Evolutionary conservation across 768 basidiomycete genomes (phyloP).

Genomic region (Xerocomellus amylosporus): DNA sequence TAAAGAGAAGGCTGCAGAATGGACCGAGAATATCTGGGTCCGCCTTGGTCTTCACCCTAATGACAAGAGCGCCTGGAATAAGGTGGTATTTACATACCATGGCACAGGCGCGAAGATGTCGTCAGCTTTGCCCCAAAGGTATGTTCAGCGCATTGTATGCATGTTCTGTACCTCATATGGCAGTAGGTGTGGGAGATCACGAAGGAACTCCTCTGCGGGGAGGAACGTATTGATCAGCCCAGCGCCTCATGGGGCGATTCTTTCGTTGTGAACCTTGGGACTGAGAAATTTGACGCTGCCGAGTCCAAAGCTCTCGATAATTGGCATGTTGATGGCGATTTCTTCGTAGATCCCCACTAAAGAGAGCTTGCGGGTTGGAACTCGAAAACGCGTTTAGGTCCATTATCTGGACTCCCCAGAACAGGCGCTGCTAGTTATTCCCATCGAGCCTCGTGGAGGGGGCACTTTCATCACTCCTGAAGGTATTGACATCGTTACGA

Average conservation of each 20-base stretch:
- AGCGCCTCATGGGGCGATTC: neutral
- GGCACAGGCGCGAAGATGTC: slow-evolving; percentile 40
- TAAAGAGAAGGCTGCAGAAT: slow-evolving; percentile 44
- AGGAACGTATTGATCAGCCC: neutral
- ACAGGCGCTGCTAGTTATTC: neutral
- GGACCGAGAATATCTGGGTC: slow-evolving; percentile 50
- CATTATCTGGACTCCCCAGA: neutral
- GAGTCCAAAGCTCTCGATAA: neutral
- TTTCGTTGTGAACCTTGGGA: neutral
- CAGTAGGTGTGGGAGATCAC: neutral
- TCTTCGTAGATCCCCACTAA: neutral
- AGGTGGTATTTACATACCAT: slow-evolving; percentile 55
- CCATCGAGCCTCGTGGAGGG: neutral
- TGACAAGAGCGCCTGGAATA: slow-evolving; percentile 54
- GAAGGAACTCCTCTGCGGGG: slow-evolving; percentile 1
- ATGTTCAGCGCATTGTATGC: neutral
- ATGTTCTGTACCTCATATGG: neutral
- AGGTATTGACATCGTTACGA: neutral
- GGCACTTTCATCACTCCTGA: neutral
- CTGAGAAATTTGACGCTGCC: neutral
- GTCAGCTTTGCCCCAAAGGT: slow-evolving; percentile 52
- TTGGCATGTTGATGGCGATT: neutral
- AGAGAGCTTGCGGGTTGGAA: neutral
- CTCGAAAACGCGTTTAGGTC: neutral
- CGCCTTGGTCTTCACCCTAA: slow-evolving; percentile 50